Evolutionary conservation across 306 rosid genomes (phyloP).

Genomic region (Castanospermum australe): DNA sequence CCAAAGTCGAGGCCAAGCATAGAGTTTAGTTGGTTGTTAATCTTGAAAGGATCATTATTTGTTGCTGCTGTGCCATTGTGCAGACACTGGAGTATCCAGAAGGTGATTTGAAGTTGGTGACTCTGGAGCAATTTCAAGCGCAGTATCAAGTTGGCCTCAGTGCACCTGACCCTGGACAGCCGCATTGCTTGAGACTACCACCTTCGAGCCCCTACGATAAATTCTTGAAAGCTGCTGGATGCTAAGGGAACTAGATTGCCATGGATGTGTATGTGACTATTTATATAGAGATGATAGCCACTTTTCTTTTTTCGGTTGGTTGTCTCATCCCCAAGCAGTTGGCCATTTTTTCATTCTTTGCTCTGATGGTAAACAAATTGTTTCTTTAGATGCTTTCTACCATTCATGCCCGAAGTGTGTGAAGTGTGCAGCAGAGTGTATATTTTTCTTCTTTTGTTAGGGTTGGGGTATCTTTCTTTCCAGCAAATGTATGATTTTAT

Average conservation of each 20-base stretch:
- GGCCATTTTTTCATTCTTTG: conserved; percentile 42
- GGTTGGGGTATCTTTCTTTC: neutral
- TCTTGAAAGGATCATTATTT: neutral
- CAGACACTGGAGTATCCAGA: conserved; percentile 52
- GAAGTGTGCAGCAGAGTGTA: neutral
- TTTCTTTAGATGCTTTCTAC: conserved; percentile 18
- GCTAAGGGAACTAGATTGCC: conserved; percentile 37
- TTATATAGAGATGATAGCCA: neutral
- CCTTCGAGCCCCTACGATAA: conserved; percentile 91
- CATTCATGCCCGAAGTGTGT: conserved; percentile 7
- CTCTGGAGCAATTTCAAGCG: conserved; percentile 39
- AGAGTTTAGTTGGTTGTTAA: neutral
- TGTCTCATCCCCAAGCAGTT: neutral
- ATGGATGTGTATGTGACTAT: conserved; percentile 19
- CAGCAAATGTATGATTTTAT: conserved; percentile 12
- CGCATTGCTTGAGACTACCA: conserved; percentile 63
- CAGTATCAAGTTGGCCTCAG: conserved; percentile 46
- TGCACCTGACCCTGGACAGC: conserved; percentile 52
- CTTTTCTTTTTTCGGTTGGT: neutral
- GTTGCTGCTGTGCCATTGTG: conserved; percentile 25
- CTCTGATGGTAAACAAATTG: conserved; percentile 8
- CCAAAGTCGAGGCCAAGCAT: neutral
- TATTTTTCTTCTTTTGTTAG: neutral
- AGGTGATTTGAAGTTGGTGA: conserved; percentile 48
- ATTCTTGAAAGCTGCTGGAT: conserved; percentile 92